Evolutionary conservation across 1,284 basidiomycete genomes (phyloP).

Genomic region (Leucoagaricus sp.): DNA sequence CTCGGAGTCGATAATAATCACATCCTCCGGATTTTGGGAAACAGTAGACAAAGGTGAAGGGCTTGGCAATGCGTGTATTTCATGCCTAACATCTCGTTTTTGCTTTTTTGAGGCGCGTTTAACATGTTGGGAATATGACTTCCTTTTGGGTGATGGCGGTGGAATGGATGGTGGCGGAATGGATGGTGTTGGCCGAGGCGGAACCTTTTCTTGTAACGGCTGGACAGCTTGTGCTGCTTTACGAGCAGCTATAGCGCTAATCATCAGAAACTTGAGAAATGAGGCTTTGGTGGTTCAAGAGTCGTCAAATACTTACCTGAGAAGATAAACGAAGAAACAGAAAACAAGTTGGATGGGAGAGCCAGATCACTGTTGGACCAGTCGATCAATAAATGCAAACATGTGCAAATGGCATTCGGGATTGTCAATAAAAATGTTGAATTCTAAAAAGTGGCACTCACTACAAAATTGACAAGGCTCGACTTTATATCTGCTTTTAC

Average conservation of each 20-base stretch:
- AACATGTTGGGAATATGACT: constrained; percentile 25
- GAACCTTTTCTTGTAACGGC: constrained; percentile 15
- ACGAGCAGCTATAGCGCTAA: constrained; percentile 62
- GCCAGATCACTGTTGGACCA: too few species aligned
- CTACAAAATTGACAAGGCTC: too few species aligned
- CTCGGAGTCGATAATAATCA: constrained; percentile 39
- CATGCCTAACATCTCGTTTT: constrained; percentile 28
- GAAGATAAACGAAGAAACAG: neutral
- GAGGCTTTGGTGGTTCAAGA: neutral
- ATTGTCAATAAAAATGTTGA: too few species aligned
- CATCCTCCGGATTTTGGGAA: constrained; percentile 37
- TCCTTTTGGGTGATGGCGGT: constrained; percentile 27
- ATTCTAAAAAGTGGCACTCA: too few species aligned
- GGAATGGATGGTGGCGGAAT: too few species aligned
- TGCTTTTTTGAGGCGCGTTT: constrained; percentile 26
- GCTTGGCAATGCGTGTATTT: constrained; percentile 8
- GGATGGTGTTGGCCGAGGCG: constrained; percentile 17
- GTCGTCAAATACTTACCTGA: constrained; percentile 1
- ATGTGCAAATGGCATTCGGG: too few species aligned
- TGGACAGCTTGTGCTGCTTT: constrained; percentile 46
- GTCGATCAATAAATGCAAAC: too few species aligned
- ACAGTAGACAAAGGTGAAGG: constrained; percentile 22
- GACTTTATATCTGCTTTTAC: too few species aligned
- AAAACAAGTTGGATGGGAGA: too few species aligned
- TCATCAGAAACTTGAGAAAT: constrained; percentile 35